phyloP scores from a whole-genome alignment of 2,329 filamentous ascomycete species.

The Tolypocladium album region DNA sequence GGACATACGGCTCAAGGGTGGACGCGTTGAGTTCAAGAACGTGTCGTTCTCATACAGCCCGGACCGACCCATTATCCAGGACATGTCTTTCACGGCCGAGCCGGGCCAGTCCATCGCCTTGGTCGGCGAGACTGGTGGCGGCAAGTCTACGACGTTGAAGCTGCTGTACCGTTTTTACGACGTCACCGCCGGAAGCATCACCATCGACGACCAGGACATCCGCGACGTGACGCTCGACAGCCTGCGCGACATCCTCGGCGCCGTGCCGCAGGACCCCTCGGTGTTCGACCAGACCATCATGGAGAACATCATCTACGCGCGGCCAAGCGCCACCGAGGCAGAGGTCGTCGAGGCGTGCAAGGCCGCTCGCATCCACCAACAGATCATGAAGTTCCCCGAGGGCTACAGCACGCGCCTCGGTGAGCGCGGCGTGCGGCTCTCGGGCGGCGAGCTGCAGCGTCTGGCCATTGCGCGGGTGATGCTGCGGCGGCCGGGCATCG shows the following conservation, averaged over 20 bases:
- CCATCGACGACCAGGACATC: slow-evolving; percentile 49
- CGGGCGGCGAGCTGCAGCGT: slow-evolving; percentile 38
- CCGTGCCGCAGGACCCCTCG: slow-evolving; percentile 54
- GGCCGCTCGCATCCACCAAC: slow-evolving; percentile 53
- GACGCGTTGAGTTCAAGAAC: slow-evolving; percentile 41
- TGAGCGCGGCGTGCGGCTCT: slow-evolving; percentile 36
- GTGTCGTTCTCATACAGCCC: slow-evolving; percentile 46
- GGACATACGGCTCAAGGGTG: slow-evolving; percentile 30
- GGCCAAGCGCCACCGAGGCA: slow-evolving; percentile 47
- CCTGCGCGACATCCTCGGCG: slow-evolving; percentile 46
- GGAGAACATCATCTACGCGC: slow-evolving; percentile 55
- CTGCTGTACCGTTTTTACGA: slow-evolving; percentile 52
- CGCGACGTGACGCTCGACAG: slow-evolving; percentile 46
- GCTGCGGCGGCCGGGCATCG: slow-evolving; percentile 14
- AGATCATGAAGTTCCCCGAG: slow-evolving; percentile 47
- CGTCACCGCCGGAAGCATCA: slow-evolving; percentile 39
- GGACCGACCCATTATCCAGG: slow-evolving; percentile 37
- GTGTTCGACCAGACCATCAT: slow-evolving; percentile 56
- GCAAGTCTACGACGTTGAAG: slow-evolving; percentile 53
- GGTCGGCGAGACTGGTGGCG: slow-evolving; percentile 51
- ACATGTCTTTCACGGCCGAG: slow-evolving; percentile 35
- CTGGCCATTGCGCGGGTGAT: slow-evolving; percentile 33
- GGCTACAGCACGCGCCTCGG: slow-evolving; percentile 37
- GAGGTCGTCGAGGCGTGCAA: slow-evolving; percentile 51
- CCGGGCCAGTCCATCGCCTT: slow-evolving; percentile 47